Evolutionary conservation across 2,329 filamentous ascomycete genomes (phyloP).

Genomic region (Stagonosporopsis rhizophila): DNA sequence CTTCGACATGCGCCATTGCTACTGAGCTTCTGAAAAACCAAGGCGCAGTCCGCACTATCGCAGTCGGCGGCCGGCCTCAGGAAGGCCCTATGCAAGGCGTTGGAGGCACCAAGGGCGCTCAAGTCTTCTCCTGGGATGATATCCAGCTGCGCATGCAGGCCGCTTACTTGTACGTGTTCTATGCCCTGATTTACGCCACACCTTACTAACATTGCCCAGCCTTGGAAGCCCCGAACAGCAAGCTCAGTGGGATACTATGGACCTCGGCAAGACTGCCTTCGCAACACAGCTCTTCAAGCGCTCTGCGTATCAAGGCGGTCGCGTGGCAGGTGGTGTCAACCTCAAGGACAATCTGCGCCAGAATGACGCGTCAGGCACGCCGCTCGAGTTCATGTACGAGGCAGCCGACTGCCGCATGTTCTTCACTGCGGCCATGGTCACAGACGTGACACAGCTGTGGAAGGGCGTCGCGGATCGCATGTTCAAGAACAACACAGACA

Average conservation of each 20-base stretch:
- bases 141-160: conserved; percentile 42
- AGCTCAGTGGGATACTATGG: conserved; percentile 36
- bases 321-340: conserved; percentile 43
- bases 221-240: conserved; percentile 42
- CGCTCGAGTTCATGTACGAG: conserved; percentile 52
- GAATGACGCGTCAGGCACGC: conserved; percentile 47
- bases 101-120: conserved; percentile 55
- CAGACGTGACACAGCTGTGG: conserved; percentile 49
- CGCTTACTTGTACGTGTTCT: conserved; percentile 31
- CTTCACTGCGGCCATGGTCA: conserved; percentile 48
- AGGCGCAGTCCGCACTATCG: conserved; percentile 53
- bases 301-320: conserved; percentile 32
- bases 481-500: conserved; percentile 37
- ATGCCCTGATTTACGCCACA: neutral
- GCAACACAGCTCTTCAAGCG: conserved; percentile 45
- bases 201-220: conserved; percentile 10
- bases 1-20: conserved; percentile 56
- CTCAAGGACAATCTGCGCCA: conserved; percentile 49
- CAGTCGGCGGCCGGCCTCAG: conserved; percentile 53
- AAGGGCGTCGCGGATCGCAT: conserved; percentile 46
- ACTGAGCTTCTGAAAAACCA: conserved; percentile 56
- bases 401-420: conserved; percentile 52
- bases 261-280: conserved; percentile 43
- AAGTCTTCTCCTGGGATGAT: conserved; percentile 46
- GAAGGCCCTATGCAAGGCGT: conserved; percentile 54